These are phyloP conservation scores for Hypomontagnella monticulosa DNA, from an alignment of 495 filamentous ascomycete genomes.

Conservation along the genomic window DNA sequence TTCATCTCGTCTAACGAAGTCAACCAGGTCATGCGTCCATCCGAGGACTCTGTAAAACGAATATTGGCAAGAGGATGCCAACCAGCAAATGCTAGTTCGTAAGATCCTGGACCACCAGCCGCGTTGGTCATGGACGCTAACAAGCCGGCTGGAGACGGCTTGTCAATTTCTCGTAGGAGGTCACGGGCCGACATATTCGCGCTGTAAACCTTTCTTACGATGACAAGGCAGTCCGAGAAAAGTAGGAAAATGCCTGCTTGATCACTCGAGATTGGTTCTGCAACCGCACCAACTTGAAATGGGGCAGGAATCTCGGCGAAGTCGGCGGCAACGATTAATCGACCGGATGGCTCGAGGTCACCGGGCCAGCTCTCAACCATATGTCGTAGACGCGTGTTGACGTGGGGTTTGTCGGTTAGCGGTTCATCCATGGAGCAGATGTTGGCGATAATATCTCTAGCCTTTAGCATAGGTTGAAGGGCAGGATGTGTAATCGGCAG, in stretches of 20 bases:
- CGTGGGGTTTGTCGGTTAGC: conserved; percentile 71
- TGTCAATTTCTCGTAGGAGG: conserved; percentile 83
- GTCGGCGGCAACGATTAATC: conserved; percentile 86
- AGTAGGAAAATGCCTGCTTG: conserved; percentile 77
- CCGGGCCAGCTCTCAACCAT: conserved; percentile 84
- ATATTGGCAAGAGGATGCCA: conserved; percentile 75
- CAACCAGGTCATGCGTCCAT: conserved; percentile 78
- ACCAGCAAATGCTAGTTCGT: conserved; percentile 78
- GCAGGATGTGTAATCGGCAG: conserved; percentile 87
- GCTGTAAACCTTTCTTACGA: conserved; percentile 72
- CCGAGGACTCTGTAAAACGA: conserved; percentile 78
- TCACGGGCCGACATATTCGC: conserved; percentile 76
- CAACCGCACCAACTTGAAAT: conserved; percentile 56
- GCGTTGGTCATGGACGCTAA: conserved; percentile 65
- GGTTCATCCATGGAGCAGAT: conserved; percentile 89
- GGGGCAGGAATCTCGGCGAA: conserved; percentile 80
- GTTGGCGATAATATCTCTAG: conserved; percentile 89
- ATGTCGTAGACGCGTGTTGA: conserved; percentile 75
- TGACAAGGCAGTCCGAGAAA: conserved; percentile 82
- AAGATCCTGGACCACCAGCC: conserved; percentile 58
- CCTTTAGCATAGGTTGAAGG: conserved; percentile 79
- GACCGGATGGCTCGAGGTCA: conserved; percentile 74
- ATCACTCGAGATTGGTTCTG: conserved; percentile 47
- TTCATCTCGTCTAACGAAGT: conserved; percentile 67
- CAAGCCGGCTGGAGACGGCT: conserved; percentile 67